Evolutionary conservation across 2,329 filamentous ascomycete species (phyloP), one percentile per base, ranked within the genome.

Genomic region (Thelonectria discophora): DNA sequence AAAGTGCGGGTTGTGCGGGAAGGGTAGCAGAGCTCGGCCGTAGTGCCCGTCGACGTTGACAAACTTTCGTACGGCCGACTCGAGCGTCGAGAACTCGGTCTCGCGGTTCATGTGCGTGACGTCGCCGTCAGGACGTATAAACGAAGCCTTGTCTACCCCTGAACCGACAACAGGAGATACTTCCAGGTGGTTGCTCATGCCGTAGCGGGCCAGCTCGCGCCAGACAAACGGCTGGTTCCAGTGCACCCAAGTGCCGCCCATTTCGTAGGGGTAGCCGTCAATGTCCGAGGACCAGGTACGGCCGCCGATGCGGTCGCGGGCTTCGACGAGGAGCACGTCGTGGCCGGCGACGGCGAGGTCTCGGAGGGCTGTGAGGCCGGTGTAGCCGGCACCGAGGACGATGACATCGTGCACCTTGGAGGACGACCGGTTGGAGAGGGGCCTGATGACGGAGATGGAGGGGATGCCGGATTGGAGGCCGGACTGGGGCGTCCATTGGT

Each of bases 201-300:
- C 49, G 27, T 63, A 60, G 32, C 60, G 55, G 27, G 51, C 56
- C 56, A 63, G 57, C 32, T 63, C 60, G 42, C 60, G 60, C 56
- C 56, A 63, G 30, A 63, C 60, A 56, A 56, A 60, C 10, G 60
- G 60, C 60, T 63, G 60, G 17, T 63, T 63, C 60, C 60, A 63
- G 39, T 56, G 60, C 17, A 63, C 57, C 56, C 55, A 56, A 18
- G 52, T 56, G 39, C 58, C 58, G 46, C 58, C 58, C 58, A 60
- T 60, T 32, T 60, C 58, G 47, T 60, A 60, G 17, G 40, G 58
- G 58, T 60, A 56, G 39, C 58, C 58, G 32, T 60, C 58, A 21
- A 56, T 52, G 46, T 47, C 52, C 27, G 58, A 55, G 21, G 52
- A 47, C 52, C 47, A 60, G 32, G 58, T 60, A 17, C 58, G 45